These are phyloP conservation scores for Colletotrichum horii DNA, from an alignment of 2,329 filamentous ascomycete species.

Conservation along the genomic window DNA sequence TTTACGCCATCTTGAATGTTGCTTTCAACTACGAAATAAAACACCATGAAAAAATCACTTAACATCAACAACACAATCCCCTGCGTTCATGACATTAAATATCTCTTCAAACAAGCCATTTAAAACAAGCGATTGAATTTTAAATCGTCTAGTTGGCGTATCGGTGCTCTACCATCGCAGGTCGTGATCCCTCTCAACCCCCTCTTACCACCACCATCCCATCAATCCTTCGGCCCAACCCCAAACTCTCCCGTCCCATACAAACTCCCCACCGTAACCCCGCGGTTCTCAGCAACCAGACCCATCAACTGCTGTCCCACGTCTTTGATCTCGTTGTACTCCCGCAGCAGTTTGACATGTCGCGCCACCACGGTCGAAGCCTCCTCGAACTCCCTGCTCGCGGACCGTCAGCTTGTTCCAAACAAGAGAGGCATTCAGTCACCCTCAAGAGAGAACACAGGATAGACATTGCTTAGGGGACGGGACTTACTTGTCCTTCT, in stretches of 20 bases:
- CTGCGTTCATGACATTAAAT: neutral
- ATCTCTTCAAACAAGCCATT: accelerated
- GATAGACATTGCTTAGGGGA: too few relatives aligned
- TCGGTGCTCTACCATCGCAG: accelerated
- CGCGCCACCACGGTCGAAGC: constrained; percentile 1
- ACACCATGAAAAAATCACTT: neutral
- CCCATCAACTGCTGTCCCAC: constrained; percentile 43
- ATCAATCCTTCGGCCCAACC: constrained; percentile 29
- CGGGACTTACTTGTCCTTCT: neutral
- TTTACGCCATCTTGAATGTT: accelerated
- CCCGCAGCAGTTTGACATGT: constrained; percentile 27
- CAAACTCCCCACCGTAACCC: constrained; percentile 33
- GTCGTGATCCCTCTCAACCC: too few relatives aligned
- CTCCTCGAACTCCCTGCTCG: neutral
- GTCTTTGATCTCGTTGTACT: constrained; percentile 44
- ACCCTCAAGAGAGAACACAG: too few relatives aligned
- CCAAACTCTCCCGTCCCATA: constrained; percentile 36
- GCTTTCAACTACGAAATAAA: too few relatives aligned
- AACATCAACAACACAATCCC: neutral
- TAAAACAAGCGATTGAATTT: accelerated
- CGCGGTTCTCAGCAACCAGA: constrained; percentile 39
- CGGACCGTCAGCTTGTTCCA: neutral
- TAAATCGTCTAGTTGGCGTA: accelerated
- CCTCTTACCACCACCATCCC: neutral
- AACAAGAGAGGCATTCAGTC: too few relatives aligned